Evolutionary conservation across 2,329 filamentous ascomycete genomes (phyloP).

Genomic region (Fusarium nematophilum): DNA sequence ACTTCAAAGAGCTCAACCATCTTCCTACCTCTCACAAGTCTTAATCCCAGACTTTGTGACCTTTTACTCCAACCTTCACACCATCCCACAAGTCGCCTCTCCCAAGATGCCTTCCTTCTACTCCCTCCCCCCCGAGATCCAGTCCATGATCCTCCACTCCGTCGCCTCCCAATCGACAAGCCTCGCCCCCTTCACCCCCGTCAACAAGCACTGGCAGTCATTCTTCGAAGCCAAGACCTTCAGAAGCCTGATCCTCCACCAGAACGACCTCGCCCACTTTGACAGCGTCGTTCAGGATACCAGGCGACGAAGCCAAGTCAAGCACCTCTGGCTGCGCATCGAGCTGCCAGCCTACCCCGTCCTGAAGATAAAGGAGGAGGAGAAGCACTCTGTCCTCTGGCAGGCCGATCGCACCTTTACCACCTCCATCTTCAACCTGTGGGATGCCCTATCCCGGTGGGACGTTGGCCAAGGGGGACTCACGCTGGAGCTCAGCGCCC

Average conservation of each 20-base stretch:
- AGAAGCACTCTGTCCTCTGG: constrained; percentile 1
- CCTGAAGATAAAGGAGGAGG: background rate
- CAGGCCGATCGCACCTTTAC: constrained; percentile 6
- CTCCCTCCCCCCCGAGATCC: constrained; percentile 9
- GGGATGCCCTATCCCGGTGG: constrained; percentile 7
- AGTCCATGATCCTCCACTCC: background rate
- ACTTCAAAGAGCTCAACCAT: too few species aligned
- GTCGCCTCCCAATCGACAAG: fast-evolving
- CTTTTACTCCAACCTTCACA: too few species aligned
- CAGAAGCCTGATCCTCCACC: background rate
- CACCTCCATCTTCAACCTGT: background rate
- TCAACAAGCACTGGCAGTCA: constrained; percentile 10
- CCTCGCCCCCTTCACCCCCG: background rate
- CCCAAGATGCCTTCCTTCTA: constrained; percentile 11
- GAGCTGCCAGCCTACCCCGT: background rate
- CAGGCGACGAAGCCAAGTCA: background rate
- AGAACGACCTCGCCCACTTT: background rate
- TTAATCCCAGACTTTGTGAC: too few species aligned
- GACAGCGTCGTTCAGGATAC: background rate
- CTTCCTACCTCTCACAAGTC: too few species aligned
- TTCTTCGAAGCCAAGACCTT: constrained; percentile 21
- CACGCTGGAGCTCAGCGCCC: constrained; percentile 15
- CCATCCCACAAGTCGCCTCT: too few species aligned
- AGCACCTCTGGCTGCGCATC: constrained; percentile 19
- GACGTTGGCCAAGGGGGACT: background rate